phyloP scores from a whole-genome alignment of 2,329 filamentous ascomycete species.

The Penicillium sp. region DNA sequence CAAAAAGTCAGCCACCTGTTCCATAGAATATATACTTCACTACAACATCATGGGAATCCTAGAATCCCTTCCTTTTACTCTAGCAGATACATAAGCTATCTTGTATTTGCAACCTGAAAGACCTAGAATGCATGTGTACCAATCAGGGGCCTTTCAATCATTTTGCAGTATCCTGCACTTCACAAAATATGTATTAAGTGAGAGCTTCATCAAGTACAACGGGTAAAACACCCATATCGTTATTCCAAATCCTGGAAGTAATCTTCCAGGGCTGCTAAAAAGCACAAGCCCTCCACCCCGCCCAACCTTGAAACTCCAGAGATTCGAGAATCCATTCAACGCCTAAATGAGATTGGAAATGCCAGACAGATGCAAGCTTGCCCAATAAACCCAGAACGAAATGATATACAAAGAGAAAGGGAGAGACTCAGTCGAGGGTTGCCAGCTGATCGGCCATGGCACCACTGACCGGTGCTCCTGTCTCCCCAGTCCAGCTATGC shows the following conservation, averaged over 20 bases:
- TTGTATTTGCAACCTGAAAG: too few species aligned
- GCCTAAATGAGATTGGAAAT: background rate
- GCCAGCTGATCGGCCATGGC: slow-evolving; percentile 1
- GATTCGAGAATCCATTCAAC: background rate
- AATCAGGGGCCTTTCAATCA: too few species aligned
- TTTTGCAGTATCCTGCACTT: too few species aligned
- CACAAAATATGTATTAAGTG: background rate
- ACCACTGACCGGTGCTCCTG: background rate
- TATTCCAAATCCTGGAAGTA: background rate
- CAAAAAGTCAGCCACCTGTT: too few species aligned
- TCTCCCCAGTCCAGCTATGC: background rate
- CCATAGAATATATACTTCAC: too few species aligned
- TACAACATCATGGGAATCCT: too few species aligned
- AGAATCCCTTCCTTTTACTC: too few species aligned
- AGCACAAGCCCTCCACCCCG: background rate
- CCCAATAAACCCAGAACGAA: background rate
- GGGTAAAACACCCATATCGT: too few species aligned
- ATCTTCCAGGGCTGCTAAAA: background rate
- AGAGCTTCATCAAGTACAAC: background rate
- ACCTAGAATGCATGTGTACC: too few species aligned
- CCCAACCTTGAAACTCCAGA: background rate
- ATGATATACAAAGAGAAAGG: background rate
- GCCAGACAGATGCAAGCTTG: background rate
- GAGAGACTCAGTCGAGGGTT: background rate
- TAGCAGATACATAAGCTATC: too few species aligned